phyloP scores from a whole-genome alignment of 2,329 filamentous ascomycete species.

The Oidium heveae region DNA sequence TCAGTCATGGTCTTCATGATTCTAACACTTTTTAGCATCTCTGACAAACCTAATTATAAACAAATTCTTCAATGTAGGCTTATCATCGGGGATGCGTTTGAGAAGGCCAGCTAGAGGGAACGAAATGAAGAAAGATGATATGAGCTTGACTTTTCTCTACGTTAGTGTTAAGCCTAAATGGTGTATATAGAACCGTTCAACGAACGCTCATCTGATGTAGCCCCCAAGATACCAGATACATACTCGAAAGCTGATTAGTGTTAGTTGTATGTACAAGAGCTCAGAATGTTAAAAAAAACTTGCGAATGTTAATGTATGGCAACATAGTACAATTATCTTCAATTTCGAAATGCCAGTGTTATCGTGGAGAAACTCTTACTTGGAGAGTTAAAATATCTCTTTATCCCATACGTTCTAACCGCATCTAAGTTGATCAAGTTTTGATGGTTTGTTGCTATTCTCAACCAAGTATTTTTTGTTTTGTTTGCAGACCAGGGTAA shows the following conservation, averaged over 20 bases:
- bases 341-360: neutral
- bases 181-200: neutral
- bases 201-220: constrained; percentile 38
- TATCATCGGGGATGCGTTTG: constrained; percentile 69
- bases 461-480: too few species aligned
- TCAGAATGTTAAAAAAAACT: constrained; percentile 7
- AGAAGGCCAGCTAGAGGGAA: constrained; percentile 75
- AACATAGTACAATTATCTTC: constrained; percentile 22
- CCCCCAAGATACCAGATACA: constrained; percentile 28
- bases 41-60: constrained; percentile 50
- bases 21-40: neutral
- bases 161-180: too few species aligned
- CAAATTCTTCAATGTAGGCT: constrained; percentile 63
- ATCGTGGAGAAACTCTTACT: too few species aligned
- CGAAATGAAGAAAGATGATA: constrained; percentile 71
- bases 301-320: constrained; percentile 37
- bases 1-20: constrained; percentile 3
- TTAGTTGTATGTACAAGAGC: constrained; percentile 6
- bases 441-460: too few species aligned
- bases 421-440: too few species aligned
- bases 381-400: too few species aligned
- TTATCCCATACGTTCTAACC: too few species aligned
- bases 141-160: constrained; percentile 51
- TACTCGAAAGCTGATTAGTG: constrained; percentile 30
- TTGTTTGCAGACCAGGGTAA: too few species aligned